phyloP scores from a whole-genome alignment of 768 basidiomycete species.

The Pholiota conissans region DNA sequence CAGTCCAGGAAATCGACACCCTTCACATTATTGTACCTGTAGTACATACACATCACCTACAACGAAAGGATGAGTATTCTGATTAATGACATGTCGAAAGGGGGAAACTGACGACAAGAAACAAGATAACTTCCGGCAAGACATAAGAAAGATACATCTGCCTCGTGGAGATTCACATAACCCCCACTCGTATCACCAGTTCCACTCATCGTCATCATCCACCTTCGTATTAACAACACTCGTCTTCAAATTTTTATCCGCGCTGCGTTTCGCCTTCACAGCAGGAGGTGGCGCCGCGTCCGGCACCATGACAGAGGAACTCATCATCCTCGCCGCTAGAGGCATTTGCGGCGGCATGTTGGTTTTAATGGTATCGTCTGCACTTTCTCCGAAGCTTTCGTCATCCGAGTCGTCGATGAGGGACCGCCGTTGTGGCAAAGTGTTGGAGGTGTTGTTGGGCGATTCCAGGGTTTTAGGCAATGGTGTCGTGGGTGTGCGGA shows the following conservation, averaged over 20 bases:
- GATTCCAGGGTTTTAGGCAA: neutral
- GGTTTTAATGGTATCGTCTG: constrained; percentile 21
- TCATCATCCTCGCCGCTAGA: constrained; percentile 6
- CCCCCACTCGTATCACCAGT: constrained; percentile 17
- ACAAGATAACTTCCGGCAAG: neutral
- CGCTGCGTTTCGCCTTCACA: neutral
- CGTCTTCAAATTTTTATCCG: constrained; percentile 1
- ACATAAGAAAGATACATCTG: neutral
- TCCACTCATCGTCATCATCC: constrained; percentile 58
- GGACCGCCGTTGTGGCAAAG: constrained; percentile 14
- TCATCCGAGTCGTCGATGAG: constrained; percentile 41
- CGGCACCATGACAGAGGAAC: constrained; percentile 20
- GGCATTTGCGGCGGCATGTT: constrained; percentile 6
- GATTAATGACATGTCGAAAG: too few species aligned
- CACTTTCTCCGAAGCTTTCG: constrained; percentile 14
- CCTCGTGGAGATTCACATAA: neutral
- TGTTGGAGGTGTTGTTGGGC: neutral
- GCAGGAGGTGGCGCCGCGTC: constrained; percentile 12
- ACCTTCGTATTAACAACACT: neutral
- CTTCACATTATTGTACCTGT: neutral
- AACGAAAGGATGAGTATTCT: neutral
- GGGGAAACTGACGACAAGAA: neutral
- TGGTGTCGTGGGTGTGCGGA: neutral
- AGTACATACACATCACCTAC: neutral
- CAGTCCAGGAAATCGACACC: neutral